Evolutionary conservation across 2,329 filamentous ascomycete genomes (phyloP).

Genomic region (Onygenales sp.): DNA sequence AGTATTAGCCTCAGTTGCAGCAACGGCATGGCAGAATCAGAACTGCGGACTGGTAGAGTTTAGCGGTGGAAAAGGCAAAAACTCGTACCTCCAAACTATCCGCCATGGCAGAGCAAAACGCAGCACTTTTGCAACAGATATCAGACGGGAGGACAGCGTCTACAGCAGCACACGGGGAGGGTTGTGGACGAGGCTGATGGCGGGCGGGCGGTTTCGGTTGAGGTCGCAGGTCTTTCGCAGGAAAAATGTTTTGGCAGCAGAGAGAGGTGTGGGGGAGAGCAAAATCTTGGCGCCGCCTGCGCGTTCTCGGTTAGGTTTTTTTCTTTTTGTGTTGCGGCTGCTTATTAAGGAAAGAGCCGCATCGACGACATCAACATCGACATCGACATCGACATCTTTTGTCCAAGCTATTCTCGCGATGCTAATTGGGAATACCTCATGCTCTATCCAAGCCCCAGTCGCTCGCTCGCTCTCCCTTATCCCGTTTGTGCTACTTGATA

Average conservation of each 20-base stretch:
- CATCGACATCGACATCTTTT: no score
- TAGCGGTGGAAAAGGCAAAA: not conserved
- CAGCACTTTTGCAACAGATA: not conserved
- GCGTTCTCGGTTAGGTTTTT: slow-evolving; percentile 4
- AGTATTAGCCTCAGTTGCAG: slow-evolving; percentile 10
- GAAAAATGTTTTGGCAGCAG: slow-evolving; percentile 5
- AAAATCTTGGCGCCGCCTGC: slow-evolving; percentile 10
- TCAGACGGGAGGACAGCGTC: not conserved
- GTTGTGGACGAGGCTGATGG: not conserved
- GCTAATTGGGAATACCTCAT: no score
- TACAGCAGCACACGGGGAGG: no score
- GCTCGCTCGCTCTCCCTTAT: no score
- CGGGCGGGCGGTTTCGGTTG: not conserved
- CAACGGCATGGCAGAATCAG: not conserved
- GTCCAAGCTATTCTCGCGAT: no score
- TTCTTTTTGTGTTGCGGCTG: not conserved
- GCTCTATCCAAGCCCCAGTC: no score
- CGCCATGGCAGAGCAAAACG: slow-evolving; percentile 5
- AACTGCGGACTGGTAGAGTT: not conserved
- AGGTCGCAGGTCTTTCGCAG: not conserved
- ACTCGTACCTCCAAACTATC: slow-evolving; percentile 13
- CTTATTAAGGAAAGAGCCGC: not conserved
- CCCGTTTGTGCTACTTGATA: no score
- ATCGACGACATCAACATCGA: not conserved
- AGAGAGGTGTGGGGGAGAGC: slow-evolving; percentile 3